Conservation (phyloP, 2,329 filamentous ascomycete genomes). For the Talaromyces sp. region DNA sequence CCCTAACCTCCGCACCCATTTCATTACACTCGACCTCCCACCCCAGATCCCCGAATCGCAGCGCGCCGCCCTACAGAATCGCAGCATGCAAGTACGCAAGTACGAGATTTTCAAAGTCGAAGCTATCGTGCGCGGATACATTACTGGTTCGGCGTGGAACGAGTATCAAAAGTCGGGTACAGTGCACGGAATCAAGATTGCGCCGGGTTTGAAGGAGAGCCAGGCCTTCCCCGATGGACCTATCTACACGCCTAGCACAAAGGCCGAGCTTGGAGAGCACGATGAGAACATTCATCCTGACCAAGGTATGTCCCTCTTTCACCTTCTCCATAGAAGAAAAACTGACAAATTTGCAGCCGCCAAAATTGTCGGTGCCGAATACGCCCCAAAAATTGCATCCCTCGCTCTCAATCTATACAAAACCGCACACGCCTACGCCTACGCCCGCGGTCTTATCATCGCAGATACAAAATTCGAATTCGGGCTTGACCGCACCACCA, state of each 20-base stretch:
- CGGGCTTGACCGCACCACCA: slow-evolving; percentile 61
- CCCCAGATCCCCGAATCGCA: slow-evolving; percentile 47
- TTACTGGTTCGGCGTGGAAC: slow-evolving; percentile 79
- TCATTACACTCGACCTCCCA: slow-evolving; percentile 59
- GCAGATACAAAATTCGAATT: slow-evolving; percentile 79
- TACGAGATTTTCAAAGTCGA: slow-evolving; percentile 75
- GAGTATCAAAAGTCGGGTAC: slow-evolving; percentile 73
- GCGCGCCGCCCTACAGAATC: slow-evolving; percentile 54
- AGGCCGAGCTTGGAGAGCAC: slow-evolving; percentile 73
- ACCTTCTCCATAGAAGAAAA: not conserved
- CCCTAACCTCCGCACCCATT: slow-evolving; percentile 61
- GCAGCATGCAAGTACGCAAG: slow-evolving; percentile 74
- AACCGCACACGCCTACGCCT: slow-evolving; percentile 43
- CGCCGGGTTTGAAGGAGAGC: slow-evolving; percentile 66
- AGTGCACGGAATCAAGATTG: slow-evolving; percentile 71
- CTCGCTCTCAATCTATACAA: slow-evolving; percentile 64
- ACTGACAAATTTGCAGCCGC: slow-evolving; percentile 36
- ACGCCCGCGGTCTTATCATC: slow-evolving; percentile 67
- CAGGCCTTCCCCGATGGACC: slow-evolving; percentile 64
- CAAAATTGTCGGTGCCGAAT: slow-evolving; percentile 61
- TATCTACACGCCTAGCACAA: slow-evolving; percentile 79
- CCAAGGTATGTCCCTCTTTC: slow-evolving; percentile 46
- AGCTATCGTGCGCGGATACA: slow-evolving; percentile 84
- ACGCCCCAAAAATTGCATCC: slow-evolving; percentile 63
- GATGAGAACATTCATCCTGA: slow-evolving; percentile 82